phyloP scores from a whole-genome alignment of 2,329 filamentous ascomycete genomes.

The Microsporum ferrugineum region DNA sequence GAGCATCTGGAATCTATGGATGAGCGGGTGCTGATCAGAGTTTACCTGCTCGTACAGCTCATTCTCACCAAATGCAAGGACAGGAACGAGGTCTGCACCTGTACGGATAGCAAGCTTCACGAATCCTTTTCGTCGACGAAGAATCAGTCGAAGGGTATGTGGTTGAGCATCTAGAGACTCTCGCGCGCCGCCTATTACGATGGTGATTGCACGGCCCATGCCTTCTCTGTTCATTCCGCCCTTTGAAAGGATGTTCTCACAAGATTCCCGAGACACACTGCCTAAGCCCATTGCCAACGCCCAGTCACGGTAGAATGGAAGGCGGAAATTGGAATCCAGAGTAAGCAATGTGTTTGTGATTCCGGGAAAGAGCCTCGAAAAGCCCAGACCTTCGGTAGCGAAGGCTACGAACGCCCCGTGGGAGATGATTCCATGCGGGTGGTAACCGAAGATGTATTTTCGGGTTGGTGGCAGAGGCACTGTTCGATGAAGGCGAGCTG shows the following conservation, averaged over 20 bases:
- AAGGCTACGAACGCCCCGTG: slow-evolving; percentile 93
- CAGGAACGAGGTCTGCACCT: slow-evolving; percentile 87
- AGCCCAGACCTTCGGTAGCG: slow-evolving; percentile 78
- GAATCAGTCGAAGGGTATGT: slow-evolving; percentile 61
- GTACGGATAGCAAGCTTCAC: slow-evolving; percentile 84
- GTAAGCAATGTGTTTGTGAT: slow-evolving; percentile 91
- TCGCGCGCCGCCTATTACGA: slow-evolving; percentile 83
- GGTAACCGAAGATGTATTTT: slow-evolving; percentile 95
- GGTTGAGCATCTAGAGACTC: slow-evolving; percentile 86
- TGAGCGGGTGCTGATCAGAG: slow-evolving; percentile 60
- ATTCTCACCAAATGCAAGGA: slow-evolving; percentile 89
- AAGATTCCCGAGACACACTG: slow-evolving; percentile 83
- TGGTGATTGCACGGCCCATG: slow-evolving; percentile 91
- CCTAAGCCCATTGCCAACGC: slow-evolving; percentile 77
- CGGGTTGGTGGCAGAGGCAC: slow-evolving; percentile 64
- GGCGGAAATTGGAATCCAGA: slow-evolving; percentile 88
- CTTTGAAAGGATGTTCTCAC: slow-evolving; percentile 72
- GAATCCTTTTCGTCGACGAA: slow-evolving; percentile 80
- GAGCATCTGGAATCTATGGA: slow-evolving; percentile 72
- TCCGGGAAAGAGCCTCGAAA: slow-evolving; percentile 76
- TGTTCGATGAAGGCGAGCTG: slow-evolving; percentile 75
- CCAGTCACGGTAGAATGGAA: slow-evolving; percentile 90
- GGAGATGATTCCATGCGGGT: slow-evolving; percentile 94
- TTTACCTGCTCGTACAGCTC: slow-evolving; percentile 87
- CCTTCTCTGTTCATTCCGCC: slow-evolving; percentile 68